These are phyloP conservation scores for Lentinula sp. DNA, from an alignment of 768 basidiomycete species.

Conservation along the genomic window DNA sequence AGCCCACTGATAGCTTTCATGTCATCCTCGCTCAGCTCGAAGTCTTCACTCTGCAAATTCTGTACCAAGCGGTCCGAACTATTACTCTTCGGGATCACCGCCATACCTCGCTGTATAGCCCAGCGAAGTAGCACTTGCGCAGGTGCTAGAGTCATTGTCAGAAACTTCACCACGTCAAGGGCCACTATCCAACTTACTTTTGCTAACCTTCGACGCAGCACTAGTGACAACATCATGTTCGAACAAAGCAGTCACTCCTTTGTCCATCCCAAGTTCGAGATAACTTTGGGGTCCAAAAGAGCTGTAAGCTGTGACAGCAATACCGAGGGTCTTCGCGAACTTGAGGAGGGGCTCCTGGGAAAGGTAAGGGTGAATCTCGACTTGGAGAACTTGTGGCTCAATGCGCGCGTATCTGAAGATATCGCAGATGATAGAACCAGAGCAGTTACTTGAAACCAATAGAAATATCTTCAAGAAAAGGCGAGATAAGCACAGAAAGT, in stretches of 20 bases:
- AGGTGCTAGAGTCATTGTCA: constrained; percentile 22
- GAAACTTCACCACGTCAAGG: neutral
- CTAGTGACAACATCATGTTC: constrained; percentile 35
- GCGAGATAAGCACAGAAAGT: constrained; percentile 3
- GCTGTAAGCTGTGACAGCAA: constrained; percentile 64
- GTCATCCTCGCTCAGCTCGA: constrained; percentile 44
- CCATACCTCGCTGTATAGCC: constrained; percentile 70
- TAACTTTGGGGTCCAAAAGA: constrained; percentile 44
- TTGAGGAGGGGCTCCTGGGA: constrained; percentile 51
- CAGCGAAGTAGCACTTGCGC: constrained; percentile 76
- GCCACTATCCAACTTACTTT: constrained; percentile 34
- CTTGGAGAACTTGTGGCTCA: constrained; percentile 64
- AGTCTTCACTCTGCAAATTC: constrained; percentile 47
- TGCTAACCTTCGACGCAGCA: constrained; percentile 45
- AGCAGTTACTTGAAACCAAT: constrained; percentile 53
- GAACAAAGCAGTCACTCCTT: constrained; percentile 46
- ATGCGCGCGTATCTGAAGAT: constrained; percentile 74
- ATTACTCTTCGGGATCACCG: constrained; percentile 73
- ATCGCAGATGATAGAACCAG: constrained; percentile 67
- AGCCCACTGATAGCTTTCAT: constrained; percentile 40
- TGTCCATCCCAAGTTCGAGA: constrained; percentile 61
- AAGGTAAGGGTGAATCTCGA: constrained; percentile 69
- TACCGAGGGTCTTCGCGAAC: constrained; percentile 49
- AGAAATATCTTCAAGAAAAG: neutral
- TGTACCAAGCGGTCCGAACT: constrained; percentile 36